These are phyloP conservation scores for Pythium chondricola DNA, from an alignment of 352 stramenopile species.

Conservation along the genomic window DNA sequence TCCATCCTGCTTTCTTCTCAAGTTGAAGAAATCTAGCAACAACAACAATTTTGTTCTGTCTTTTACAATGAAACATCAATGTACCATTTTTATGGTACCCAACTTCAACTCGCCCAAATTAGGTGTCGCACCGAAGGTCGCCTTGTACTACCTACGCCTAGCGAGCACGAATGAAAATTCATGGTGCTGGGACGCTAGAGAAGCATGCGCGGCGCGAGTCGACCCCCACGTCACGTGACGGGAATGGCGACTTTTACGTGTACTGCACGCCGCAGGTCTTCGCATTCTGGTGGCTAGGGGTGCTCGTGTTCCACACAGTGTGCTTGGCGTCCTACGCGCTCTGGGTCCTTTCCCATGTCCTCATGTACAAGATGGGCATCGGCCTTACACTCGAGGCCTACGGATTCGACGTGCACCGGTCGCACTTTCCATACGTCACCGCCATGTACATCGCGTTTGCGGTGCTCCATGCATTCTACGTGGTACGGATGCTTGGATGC, in stretches of 20 bases:
- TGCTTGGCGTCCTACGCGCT: background rate
- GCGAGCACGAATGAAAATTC: too few relatives aligned
- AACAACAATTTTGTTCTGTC: too few relatives aligned
- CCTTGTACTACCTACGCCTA: too few relatives aligned
- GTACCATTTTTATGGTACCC: too few relatives aligned
- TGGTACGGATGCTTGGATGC: background rate
- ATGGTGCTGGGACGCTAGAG: too few relatives aligned
- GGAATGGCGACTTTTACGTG: background rate
- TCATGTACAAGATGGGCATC: background rate
- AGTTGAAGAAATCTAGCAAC: too few relatives aligned
- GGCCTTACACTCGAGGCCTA: background rate
- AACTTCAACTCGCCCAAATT: too few relatives aligned
- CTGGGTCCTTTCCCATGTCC: background rate
- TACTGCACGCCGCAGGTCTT: background rate
- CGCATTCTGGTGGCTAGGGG: background rate
- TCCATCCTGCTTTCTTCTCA: slow-evolving; percentile 29
- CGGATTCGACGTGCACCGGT: background rate
- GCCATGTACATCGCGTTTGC: background rate
- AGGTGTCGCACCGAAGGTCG: too few relatives aligned
- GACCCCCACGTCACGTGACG: too few relatives aligned
- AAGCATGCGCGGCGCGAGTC: too few relatives aligned
- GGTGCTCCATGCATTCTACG: background rate
- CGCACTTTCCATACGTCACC: background rate
- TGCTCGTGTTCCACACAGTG: background rate
- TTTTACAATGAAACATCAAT: too few relatives aligned